Base-by-base conservation (phyloP, 495 filamentous ascomycete genomes). In the Penicillium roqueforti region DNA sequence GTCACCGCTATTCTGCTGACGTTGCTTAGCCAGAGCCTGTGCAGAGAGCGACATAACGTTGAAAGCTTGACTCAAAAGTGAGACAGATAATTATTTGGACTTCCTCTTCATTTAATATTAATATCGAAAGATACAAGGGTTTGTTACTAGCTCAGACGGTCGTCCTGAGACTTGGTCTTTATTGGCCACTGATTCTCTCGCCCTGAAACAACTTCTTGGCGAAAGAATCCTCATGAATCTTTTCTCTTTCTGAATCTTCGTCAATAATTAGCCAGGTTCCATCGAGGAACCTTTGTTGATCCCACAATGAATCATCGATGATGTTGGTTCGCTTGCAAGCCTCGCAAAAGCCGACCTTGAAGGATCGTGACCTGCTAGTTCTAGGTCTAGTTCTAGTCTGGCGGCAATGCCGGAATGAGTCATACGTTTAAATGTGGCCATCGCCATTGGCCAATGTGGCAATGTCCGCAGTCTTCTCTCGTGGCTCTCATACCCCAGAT, bases 1-100 rank as follows among this genome's bases (percentile, higher is more conserved):
- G 42, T 45, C 42, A 45, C 42, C 42, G 42, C 42, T 28, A 9
- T 28, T 45, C 14, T 45, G n/a, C 4, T 44, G 41, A 44, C 41
- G 41, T n/a, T 16, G 25, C 42, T 26, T 23, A 14, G 6, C 3
- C 29, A 45, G 4, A 18, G 42, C 42, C 29, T 29, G 9, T 16
- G 42, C 42, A 34, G 32, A n/a, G 32, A 36, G 4, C 2, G 22
- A 23, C 22, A 23, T 23, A 23, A 36, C 8, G n/a, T 36, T 14
- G n/a, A 36, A 36, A 36, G 32, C 32, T 36, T 36, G 14, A 36
- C 7, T 36, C 10, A 10, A 31, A 7, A 2, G n/a, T n/a, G 14
- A 16, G 32, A 16, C 4, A 34, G 10, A 11, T 31, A 31, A 31
- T 31, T 11, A 31, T 9, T 31, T 11, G 28, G 10, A 26, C 6